Conservation (phyloP, 2,329 filamentous ascomycete genomes). For the Venturia oleaginea region DNA sequence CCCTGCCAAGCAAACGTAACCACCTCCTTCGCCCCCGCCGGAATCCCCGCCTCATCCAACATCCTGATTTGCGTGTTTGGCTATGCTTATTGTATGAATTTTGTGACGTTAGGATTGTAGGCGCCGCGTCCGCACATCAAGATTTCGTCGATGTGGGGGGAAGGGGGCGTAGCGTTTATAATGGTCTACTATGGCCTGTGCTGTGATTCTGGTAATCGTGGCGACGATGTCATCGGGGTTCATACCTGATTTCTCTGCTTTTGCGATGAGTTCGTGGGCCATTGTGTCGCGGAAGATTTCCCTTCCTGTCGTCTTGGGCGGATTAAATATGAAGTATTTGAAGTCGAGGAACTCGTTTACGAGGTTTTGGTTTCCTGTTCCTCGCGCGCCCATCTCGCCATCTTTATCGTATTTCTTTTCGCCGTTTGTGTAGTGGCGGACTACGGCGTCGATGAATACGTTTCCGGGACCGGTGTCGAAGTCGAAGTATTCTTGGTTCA, state of each 20-base stretch:
- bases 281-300: conserved; percentile 52
- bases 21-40: conserved; percentile 50
- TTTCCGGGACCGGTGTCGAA: conserved; percentile 51
- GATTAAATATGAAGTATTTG: conserved; percentile 42
- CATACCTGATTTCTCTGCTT: conserved; percentile 37
- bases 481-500: conserved; percentile 34
- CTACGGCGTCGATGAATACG: conserved; percentile 47
- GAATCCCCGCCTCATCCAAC: conserved; percentile 50
- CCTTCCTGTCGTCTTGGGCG: conserved; percentile 49
- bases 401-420: conserved; percentile 43
- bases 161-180: conserved; percentile 41
- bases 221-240: conserved; percentile 46
- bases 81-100: conserved; percentile 42
- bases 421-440: conserved; percentile 46
- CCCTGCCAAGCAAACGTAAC: conserved; percentile 53
- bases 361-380: conserved; percentile 41
- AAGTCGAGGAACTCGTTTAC: conserved; percentile 43
- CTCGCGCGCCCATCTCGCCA: conserved; percentile 41
- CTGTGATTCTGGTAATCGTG: conserved; percentile 50
- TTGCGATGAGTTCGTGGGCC: conserved; percentile 43
- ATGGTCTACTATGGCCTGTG: conserved; percentile 47
- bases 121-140: conserved; percentile 54
- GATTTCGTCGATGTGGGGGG: conserved; percentile 43
- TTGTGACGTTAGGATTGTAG: conserved; percentile 48
- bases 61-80: conserved; percentile 43